Base-by-base conservation (phyloP, 176 grass and related monocot genomes). In the Cocos nucifera region DNA sequence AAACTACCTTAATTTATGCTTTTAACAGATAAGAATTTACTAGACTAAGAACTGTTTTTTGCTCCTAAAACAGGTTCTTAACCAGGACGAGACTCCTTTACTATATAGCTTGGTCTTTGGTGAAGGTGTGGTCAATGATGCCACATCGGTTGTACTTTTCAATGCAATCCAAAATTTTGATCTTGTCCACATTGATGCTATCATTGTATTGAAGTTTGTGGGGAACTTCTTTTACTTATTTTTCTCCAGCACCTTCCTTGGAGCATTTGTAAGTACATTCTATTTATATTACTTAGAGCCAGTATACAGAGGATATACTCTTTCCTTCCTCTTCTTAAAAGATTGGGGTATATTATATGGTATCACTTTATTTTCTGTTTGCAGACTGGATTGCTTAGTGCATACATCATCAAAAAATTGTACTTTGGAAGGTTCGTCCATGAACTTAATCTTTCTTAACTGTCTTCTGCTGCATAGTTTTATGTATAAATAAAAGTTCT, bases 71-170 rank as follows among this genome's bases (percentile, higher is more conserved):
- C 69, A 98, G 94, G 85, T 98, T 53, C 81, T 98, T 69, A 85
- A 85, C 67, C 94, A 98, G 78, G 94, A 98, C n/a, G 94, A 98
- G 51, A 98, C 94, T 0, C 94, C 94, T 9, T 57, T 98, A 71
- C 63, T 98, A 39, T 98, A 98, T 50, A 92, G 87, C 65, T 74
- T 98, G 10, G 94, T 98, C 12, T 98, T 98, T 35, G 94, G 94
- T 12, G 94, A 98, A 79, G 94, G 94, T 50, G 94, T 98, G 55
- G 94, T 98, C 15, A 98, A 98, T 24, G 94, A 98, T 52, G 94
- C 94, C 30, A 98, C 88, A 4, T 98, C 94, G 17, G 79, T 98
- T 17, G 94, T 98, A 63, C 85, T 98, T 69, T 98, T 98, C 74
- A 98, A 98, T 49, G 94, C 94, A 3, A 82, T 98, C 65, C 88